These are phyloP conservation scores for Spinacia oleracea DNA, from an alignment of 179 eudicot species.

Conservation along the genomic window DNA sequence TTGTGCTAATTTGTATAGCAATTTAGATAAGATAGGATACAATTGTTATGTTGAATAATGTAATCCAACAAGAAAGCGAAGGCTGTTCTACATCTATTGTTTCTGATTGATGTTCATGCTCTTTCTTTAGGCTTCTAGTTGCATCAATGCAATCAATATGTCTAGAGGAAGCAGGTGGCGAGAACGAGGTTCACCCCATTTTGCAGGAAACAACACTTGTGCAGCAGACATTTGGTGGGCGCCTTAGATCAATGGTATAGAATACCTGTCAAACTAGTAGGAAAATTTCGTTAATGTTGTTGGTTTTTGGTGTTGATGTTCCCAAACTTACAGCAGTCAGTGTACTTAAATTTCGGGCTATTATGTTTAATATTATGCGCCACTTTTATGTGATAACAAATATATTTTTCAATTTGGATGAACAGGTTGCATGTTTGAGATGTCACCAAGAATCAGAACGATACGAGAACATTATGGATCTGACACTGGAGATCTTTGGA, in stretches of 20 bases:
- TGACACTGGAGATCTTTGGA: conserved; percentile 84
- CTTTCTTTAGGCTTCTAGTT: conserved; percentile 69
- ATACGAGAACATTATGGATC: conserved; percentile 90
- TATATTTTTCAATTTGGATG: conserved; percentile 2
- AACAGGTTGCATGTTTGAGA: conserved; percentile 78
- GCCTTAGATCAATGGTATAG: conserved; percentile 80
- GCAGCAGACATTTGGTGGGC: conserved; percentile 83
- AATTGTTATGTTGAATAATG: conserved; percentile 3
- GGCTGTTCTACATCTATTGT: not conserved
- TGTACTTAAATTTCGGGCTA: not conserved
- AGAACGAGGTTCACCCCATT: conserved; percentile 64
- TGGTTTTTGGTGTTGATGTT: not conserved
- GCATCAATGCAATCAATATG: conserved; percentile 97
- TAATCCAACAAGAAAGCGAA: not conserved
- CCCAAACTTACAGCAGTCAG: not conserved
- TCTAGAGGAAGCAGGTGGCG: conserved; percentile 87
- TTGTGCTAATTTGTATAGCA: conserved; percentile 5
- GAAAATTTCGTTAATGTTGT: not conserved
- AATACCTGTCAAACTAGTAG: conserved; percentile 2
- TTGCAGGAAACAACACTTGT: conserved; percentile 90
- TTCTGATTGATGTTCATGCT: conserved; percentile 8
- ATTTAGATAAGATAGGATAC: not conserved
- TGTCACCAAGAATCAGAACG: conserved; percentile 85
- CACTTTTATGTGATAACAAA: not conserved
- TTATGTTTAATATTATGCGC: too few species aligned